Conservation (phyloP, 805 yeast genomes). For the Saccharomycopsis vini region DNA sequence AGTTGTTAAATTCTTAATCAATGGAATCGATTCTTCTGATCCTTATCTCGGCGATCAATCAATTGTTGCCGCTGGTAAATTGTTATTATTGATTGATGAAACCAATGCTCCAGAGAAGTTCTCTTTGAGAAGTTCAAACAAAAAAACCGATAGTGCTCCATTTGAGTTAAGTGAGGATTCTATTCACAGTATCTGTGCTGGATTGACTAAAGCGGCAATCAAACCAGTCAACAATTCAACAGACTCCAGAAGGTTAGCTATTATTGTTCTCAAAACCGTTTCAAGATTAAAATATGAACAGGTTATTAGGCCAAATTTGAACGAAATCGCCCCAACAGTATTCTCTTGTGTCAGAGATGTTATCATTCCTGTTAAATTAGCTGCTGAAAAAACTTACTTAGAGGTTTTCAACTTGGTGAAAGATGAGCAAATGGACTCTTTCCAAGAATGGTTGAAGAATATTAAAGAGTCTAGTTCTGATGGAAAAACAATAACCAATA, state of each 20-base stretch:
- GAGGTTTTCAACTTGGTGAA: slow-evolving; percentile 65
- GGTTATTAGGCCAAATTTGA: slow-evolving; percentile 44
- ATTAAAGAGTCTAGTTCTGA: slow-evolving; percentile 26
- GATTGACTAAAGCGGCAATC: slow-evolving; percentile 40
- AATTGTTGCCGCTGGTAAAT: slow-evolving; percentile 72
- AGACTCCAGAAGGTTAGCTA: slow-evolving; percentile 72
- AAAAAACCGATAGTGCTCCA: slow-evolving; percentile 19
- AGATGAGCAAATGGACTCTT: slow-evolving; percentile 44
- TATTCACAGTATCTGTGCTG: slow-evolving; percentile 35
- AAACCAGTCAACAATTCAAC: slow-evolving; percentile 51
- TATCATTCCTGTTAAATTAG: slow-evolving; percentile 85
- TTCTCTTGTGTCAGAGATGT: slow-evolving; percentile 79
- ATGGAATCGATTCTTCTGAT: slow-evolving; percentile 33
- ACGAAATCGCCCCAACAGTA: slow-evolving; percentile 57
- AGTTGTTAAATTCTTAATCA: slow-evolving; percentile 39
- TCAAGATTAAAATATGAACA: slow-evolving; percentile 50
- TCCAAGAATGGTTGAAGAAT: slow-evolving; percentile 54
- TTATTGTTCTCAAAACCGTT: slow-evolving; percentile 68
- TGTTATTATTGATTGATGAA: slow-evolving; percentile 46
- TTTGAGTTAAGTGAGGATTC: slow-evolving; percentile 37
- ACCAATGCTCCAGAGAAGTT: slow-evolving; percentile 27
- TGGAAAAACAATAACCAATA: slow-evolving; percentile 30
- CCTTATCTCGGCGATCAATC: slow-evolving; percentile 67
- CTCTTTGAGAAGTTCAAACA: slow-evolving; percentile 6
- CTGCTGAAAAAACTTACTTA: slow-evolving; percentile 85